Evolutionary conservation across 352 stramenopile species (phyloP), one percentile per base, ranked within the genome.

Genomic region (Globisporangium perplexum): DNA sequence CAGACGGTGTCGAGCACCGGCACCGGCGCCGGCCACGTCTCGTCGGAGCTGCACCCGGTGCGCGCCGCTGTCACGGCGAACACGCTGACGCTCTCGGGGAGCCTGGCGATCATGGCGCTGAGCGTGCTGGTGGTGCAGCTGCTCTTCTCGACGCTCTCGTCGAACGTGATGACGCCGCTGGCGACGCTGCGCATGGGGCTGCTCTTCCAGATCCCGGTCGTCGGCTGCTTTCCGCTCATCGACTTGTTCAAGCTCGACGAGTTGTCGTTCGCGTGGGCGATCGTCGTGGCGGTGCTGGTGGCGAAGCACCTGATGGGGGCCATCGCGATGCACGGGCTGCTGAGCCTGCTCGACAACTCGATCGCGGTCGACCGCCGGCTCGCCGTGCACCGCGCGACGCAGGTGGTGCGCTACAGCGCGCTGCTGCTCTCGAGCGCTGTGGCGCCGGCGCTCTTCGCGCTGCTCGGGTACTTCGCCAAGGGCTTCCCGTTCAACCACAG

Each of bases 401-500:
- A 90, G 45, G 55, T 84, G 17, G 72, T 89, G 23, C 65, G 63
- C 31, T 92, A 92, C 57, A 59, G 59, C 2, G 71, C 73, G 20
- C 59, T 74, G 22, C 75, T 92, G 31, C 62, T 92, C 23, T 70
- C 75, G 8, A 79, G 74, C 24, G 65, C 69, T 20, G 69, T 63
- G 4, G 61, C 65, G 17, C 76, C 77, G 11, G 67, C 79, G 18
- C 50, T 90, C n/a, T 92, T 92, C 49, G 82, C 78, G 26, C 47
- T 90, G 23, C 54, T 92, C 10, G 82, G 75, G 4, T 92, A 89
- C 68, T 86, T 92, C 36, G 74, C 72, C 49, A 77, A 88, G 57
- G 61, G 63, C 14, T 92, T 92, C 49, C 82, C 82, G 50, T 83
- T 90, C 35, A 79, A 92, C 59, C 77, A 87, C 60, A 92, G 77